These are phyloP conservation scores for Pochonia chlamydosporia DNA, from an alignment of 2,329 filamentous ascomycete genomes.

Conservation along the genomic window DNA sequence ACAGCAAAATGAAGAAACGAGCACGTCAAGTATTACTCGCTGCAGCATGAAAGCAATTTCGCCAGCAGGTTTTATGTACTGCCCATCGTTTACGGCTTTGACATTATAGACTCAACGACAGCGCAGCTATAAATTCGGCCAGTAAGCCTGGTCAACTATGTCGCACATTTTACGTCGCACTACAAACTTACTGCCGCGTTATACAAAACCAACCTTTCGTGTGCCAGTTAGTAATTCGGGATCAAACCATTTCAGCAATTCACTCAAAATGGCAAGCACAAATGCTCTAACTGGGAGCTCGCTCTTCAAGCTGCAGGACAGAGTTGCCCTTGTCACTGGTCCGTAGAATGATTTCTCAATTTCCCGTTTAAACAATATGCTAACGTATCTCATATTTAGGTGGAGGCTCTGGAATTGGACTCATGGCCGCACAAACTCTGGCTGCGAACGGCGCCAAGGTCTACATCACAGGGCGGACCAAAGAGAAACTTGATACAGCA, in stretches of 20 bases:
- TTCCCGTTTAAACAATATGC: not conserved
- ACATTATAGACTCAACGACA: not conserved
- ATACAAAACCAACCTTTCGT: not conserved
- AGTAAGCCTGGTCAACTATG: not conserved
- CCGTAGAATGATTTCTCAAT: conserved; percentile 1
- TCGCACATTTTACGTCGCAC: not conserved
- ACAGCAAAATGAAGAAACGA: too few species aligned
- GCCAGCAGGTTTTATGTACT: too few species aligned
- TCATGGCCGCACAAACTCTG: conserved; percentile 64
- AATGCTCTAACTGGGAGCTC: conserved; percentile 26
- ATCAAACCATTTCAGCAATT: not conserved
- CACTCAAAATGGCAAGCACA: conserved; percentile 8
- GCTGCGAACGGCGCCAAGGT: conserved; percentile 63
- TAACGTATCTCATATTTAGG: conserved; percentile 19
- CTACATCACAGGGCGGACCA: conserved; percentile 62
- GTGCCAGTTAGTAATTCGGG: not conserved
- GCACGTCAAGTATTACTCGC: too few species aligned
- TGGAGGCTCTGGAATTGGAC: conserved; percentile 58
- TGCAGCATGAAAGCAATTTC: too few species aligned
- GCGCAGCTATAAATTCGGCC: not conserved
- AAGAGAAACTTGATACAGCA: conserved; percentile 55
- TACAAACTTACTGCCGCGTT: not conserved
- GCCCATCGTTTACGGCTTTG: not conserved
- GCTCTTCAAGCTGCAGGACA: conserved; percentile 37
- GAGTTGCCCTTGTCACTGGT: conserved; percentile 41